phyloP scores from a whole-genome alignment of 306 rosid species.

The Alnus rubra region DNA sequence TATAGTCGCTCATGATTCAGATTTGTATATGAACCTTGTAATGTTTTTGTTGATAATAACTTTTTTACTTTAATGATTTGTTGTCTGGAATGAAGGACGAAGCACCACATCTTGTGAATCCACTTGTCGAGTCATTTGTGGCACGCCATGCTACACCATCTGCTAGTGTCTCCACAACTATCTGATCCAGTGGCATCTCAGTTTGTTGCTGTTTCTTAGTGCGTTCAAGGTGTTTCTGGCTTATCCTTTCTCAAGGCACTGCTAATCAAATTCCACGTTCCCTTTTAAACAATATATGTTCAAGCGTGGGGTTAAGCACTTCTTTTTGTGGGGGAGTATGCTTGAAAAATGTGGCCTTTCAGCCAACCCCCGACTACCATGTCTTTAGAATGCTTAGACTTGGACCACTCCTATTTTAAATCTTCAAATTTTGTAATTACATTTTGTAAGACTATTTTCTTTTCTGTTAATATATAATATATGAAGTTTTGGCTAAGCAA shows the following conservation, averaged over 20 bases:
- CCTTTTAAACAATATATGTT: neutral
- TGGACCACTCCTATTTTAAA: neutral
- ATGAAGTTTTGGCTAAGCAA: neutral
- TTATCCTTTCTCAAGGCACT: constrained; percentile 12
- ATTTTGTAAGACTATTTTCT: neutral
- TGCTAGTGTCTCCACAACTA: constrained; percentile 25
- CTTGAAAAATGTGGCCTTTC: neutral
- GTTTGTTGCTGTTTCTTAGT: constrained; percentile 28
- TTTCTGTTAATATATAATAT: neutral
- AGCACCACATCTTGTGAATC: constrained; percentile 92
- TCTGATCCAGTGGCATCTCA: constrained; percentile 32
- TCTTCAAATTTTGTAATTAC: neutral
- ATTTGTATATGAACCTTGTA: neutral
- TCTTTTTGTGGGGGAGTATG: neutral
- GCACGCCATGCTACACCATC: constrained; percentile 73
- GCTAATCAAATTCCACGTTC: constrained; percentile 7
- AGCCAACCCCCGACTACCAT: neutral
- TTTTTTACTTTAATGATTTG: constrained; percentile 19
- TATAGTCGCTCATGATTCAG: neutral
- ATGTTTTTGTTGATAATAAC: constrained; percentile 10
- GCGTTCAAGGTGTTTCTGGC: constrained; percentile 22
- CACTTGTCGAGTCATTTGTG: constrained; percentile 84
- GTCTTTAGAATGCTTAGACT: neutral
- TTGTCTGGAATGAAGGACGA: constrained; percentile 67
- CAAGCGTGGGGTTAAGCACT: neutral